Conservation (phyloP, 1,139 yeast genomes). For the Blastobotrys arbuscula region DNA sequence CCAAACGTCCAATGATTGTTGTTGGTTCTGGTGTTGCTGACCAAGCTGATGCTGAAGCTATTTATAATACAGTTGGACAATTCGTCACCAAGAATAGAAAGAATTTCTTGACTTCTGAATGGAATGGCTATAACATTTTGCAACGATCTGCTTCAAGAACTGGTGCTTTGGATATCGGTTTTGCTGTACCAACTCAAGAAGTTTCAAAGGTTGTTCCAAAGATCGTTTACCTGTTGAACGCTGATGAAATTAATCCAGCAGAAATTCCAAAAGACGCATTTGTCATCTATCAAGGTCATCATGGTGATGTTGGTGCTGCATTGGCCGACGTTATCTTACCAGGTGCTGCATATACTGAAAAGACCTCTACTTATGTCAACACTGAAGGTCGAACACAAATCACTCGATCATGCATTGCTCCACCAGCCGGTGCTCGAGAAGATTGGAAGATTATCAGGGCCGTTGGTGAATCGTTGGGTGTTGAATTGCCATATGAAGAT, state of each 20-base stretch:
- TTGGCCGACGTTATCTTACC: conserved; percentile 85
- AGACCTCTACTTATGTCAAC: conserved; percentile 81
- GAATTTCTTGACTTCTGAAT: conserved; percentile 62
- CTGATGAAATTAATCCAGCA: conserved; percentile 67
- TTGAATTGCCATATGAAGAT: conserved; percentile 74
- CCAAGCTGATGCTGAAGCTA: conserved; percentile 57
- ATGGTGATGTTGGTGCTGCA: conserved; percentile 87
- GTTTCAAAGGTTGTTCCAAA: conserved; percentile 56
- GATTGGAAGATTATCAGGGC: conserved; percentile 91
- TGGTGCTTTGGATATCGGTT: conserved; percentile 84
- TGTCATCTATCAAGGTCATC: conserved; percentile 89
- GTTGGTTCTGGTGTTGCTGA: conserved; percentile 80
- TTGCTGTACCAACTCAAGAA: conserved; percentile 49
- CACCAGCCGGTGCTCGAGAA: conserved; percentile 91
- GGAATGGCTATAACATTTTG: conserved; percentile 79
- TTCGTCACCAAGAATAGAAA: conserved; percentile 51
- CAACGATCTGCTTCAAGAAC: conserved; percentile 86
- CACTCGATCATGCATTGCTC: conserved; percentile 81
- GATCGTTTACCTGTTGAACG: conserved; percentile 74
- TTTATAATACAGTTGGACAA: conserved; percentile 57
- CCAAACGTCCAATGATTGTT: conserved; percentile 72
- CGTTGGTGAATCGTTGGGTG: conserved; percentile 68
- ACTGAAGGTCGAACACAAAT: conserved; percentile 87
- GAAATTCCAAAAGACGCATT: conserved; percentile 82
- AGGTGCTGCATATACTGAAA: conserved; percentile 86